Evolutionary conservation across 176 grass and related monocot species (phyloP).

Genomic region (Aegilops longissima): DNA sequence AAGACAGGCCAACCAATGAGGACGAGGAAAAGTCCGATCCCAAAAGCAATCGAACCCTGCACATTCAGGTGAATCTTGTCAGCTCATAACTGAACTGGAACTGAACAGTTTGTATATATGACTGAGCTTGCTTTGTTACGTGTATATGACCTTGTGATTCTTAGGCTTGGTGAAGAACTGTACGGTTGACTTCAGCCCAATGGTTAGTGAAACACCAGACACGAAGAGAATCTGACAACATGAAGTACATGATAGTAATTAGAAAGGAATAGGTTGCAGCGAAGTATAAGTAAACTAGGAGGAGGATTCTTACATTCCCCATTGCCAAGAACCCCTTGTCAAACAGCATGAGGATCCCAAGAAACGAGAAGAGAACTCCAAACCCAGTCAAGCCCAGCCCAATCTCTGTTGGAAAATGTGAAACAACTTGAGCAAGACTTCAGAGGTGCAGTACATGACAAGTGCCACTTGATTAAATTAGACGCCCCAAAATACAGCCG

Average conservation of each 20-base stretch:
- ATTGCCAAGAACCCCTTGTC: conserved; percentile 92
- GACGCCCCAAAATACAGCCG: not conserved
- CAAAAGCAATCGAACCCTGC: conserved; percentile 82
- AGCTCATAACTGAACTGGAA: not conserved
- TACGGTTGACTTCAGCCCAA: conserved; percentile 74
- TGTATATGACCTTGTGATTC: conserved; percentile 63
- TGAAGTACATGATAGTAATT: not conserved
- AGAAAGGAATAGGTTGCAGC: not conserved
- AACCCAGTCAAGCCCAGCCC: conserved; percentile 82
- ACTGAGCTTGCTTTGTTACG: not conserved
- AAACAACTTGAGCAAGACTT: not conserved
- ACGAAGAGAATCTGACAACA: conserved; percentile 72
- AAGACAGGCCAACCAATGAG: conserved; percentile 70
- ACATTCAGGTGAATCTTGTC: not conserved
- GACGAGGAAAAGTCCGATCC: conserved; percentile 66
- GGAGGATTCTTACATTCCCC: conserved; percentile 58
- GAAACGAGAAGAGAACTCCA: conserved; percentile 79
- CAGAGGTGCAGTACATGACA: not conserved
- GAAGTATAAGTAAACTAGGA: not conserved
- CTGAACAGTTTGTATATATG: not conserved
- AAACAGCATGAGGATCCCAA: conserved; percentile 88
- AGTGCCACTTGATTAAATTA: not conserved
- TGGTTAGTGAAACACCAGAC: conserved; percentile 73
- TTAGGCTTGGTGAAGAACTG: conserved; percentile 87
- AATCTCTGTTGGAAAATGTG: conserved; percentile 54